phyloP scores from a whole-genome alignment of 495 filamentous ascomycete genomes.

The Filosporella fistucella region DNA sequence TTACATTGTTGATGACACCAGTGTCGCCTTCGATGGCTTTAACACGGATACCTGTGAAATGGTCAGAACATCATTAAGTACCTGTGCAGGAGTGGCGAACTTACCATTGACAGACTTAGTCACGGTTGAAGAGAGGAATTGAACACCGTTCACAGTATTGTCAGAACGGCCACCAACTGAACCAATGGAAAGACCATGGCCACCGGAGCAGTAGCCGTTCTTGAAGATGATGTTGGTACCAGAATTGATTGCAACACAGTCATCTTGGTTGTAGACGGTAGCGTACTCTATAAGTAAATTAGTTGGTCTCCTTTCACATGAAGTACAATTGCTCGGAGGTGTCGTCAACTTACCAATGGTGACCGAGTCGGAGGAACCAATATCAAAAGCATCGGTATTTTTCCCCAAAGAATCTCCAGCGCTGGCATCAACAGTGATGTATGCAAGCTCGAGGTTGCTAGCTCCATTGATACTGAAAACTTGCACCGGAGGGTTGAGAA shows the following conservation, averaged over 20 bases:
- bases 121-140: not conserved
- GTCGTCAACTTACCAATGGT: conserved; percentile 21
- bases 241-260: conserved; percentile 59
- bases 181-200: conserved; percentile 46
- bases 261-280: conserved; percentile 58
- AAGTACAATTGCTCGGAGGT: not conserved
- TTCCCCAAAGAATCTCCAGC: conserved; percentile 50
- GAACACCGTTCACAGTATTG: conserved; percentile 1
- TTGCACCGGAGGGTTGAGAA: conserved; percentile 58
- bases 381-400: conserved; percentile 66
- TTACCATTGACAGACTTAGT: conserved; percentile 1
- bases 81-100: not conserved
- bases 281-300: conserved; percentile 38
- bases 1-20: conserved; percentile 34
- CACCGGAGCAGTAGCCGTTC: conserved; percentile 46
- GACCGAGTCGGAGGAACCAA: conserved; percentile 40
- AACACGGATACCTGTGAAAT: conserved; percentile 30
- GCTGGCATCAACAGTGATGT: conserved; percentile 56
- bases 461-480: conserved; percentile 50
- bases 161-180: conserved; percentile 25
- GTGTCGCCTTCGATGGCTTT: conserved; percentile 1
- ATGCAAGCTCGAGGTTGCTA: conserved; percentile 39
- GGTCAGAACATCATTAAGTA: not conserved
- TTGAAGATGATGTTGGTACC: conserved; percentile 50
- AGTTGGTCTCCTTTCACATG: not conserved